phyloP scores from a whole-genome alignment of 2,329 filamentous ascomycete genomes.

The Pseudocercospora fuligena region DNA sequence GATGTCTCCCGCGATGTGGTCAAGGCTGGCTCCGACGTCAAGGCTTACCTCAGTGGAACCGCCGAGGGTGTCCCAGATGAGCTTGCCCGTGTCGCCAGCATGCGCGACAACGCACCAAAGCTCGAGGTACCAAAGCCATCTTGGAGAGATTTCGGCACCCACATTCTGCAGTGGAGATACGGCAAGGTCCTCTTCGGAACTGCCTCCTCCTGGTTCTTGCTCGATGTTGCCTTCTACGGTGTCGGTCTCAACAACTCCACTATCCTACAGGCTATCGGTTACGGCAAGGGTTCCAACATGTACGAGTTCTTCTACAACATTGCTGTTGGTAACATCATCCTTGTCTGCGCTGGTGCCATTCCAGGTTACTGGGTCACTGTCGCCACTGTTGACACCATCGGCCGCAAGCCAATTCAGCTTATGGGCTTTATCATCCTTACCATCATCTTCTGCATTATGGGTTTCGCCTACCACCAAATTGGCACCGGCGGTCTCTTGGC shows the following conservation, averaged over 20 bases:
- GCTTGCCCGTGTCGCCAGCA: conserved; percentile 64
- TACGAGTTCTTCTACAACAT: conserved; percentile 75
- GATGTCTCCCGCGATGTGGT: conserved; percentile 76
- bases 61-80: conserved; percentile 69
- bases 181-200: conserved; percentile 76
- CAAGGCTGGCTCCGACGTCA: conserved; percentile 73
- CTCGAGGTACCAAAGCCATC: conserved; percentile 72
- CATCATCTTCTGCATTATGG: conserved; percentile 55
- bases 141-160: conserved; percentile 70
- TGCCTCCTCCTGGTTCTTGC: conserved; percentile 82
- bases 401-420: conserved; percentile 77
- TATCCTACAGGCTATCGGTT: conserved; percentile 74
- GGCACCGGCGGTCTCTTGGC: conserved; percentile 49
- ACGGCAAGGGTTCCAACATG: conserved; percentile 64
- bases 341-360: conserved; percentile 77
- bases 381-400: conserved; percentile 72
- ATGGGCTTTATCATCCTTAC: conserved; percentile 56
- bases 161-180: conserved; percentile 75
- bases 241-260: conserved; percentile 77
- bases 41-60: conserved; percentile 73
- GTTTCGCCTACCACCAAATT: conserved; percentile 54
- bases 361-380: conserved; percentile 85
- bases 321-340: conserved; percentile 77
- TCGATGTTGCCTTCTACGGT: conserved; percentile 63
- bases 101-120: conserved; percentile 58